Conservation (phyloP, 768 basidiomycete genomes). For the Lentinula lateritia region DNA sequence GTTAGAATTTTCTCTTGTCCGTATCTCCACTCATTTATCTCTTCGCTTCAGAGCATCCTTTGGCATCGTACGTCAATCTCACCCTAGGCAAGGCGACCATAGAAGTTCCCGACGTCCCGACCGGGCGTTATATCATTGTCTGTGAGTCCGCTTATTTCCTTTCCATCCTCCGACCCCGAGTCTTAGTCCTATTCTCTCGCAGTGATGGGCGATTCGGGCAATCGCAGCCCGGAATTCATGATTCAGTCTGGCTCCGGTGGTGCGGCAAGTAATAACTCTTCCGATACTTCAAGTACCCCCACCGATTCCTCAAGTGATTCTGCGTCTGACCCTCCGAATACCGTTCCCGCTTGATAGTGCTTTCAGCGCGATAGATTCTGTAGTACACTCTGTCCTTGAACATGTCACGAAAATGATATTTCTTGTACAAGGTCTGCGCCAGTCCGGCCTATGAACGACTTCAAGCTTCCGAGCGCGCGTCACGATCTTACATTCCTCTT, state of each 20-base stretch:
- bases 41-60: slow-evolving; percentile 36
- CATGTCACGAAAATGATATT: neutral
- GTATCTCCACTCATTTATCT: neutral
- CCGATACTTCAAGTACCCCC: neutral
- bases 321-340: neutral
- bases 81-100: slow-evolving; percentile 33
- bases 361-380: neutral
- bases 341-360: neutral
- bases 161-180: neutral
- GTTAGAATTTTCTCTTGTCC: slow-evolving; percentile 20
- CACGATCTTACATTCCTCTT: neutral
- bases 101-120: slow-evolving; percentile 33
- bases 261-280: neutral
- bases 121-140: slow-evolving; percentile 42
- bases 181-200: slow-evolving; percentile 2
- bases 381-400: neutral
- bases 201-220: slow-evolving; percentile 59
- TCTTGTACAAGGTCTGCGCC: no score
- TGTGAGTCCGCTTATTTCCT: slow-evolving; percentile 29
- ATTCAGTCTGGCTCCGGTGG: slow-evolving; percentile 21
- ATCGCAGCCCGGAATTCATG: slow-evolving; percentile 41
- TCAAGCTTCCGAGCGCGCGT: neutral
- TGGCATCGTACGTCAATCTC: slow-evolving; percentile 43
- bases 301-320: neutral
- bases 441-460: neutral